These are phyloP conservation scores for Gautieria morchelliformis DNA, from an alignment of 768 basidiomycete genomes.

Conservation along the genomic window DNA sequence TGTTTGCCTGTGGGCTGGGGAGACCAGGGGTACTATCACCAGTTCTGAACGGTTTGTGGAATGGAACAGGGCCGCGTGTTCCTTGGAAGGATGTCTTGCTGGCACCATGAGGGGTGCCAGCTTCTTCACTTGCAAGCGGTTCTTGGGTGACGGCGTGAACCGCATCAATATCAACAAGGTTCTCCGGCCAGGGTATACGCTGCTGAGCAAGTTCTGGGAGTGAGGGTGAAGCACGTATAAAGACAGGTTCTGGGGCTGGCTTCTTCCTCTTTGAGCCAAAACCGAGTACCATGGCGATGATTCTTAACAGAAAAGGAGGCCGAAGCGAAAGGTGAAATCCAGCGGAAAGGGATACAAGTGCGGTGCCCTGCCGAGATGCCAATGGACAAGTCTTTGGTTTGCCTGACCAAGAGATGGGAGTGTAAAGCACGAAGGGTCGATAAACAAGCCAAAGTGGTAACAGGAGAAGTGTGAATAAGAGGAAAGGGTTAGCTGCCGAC, in stretches of 20 bases:
- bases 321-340: not conserved
- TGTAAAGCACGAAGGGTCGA: not conserved
- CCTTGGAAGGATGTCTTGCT: slow-evolving; percentile 56
- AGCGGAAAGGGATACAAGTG: not conserved
- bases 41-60: slow-evolving; percentile 65
- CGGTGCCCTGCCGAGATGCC: not conserved
- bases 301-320: not conserved
- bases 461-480: too few species aligned
- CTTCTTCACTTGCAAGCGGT: slow-evolving; percentile 12
- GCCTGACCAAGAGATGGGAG: not conserved
- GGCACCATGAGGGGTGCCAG: slow-evolving; percentile 50
- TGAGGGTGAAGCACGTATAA: slow-evolving; percentile 67
- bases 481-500: too few species aligned
- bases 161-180: slow-evolving; percentile 56
- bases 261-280: slow-evolving; percentile 16
- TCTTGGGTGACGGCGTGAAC: slow-evolving; percentile 13
- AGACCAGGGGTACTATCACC: not conserved
- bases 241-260: slow-evolving; percentile 23
- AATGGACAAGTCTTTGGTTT: not conserved
- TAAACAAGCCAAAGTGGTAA: too few species aligned
- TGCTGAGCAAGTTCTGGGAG: slow-evolving; percentile 67
- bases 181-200: slow-evolving; percentile 78
- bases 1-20: not conserved
- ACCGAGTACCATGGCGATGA: slow-evolving; percentile 13
- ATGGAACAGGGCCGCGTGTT: slow-evolving; percentile 48